phyloP scores from a whole-genome alignment of 352 stramenopile species.

The Globisporangium solare region DNA sequence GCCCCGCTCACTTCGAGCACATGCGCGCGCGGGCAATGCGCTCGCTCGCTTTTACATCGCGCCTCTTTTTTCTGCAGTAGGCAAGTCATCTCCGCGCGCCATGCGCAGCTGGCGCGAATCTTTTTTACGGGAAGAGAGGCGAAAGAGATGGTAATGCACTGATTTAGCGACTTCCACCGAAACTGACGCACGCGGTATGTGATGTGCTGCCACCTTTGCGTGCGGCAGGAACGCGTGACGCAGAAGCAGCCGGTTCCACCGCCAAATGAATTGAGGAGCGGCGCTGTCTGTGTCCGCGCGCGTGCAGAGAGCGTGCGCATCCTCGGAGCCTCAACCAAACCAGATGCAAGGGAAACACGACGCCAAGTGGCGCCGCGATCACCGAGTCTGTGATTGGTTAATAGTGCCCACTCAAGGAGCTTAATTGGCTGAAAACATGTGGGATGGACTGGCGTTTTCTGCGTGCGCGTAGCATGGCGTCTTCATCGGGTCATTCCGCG shows the following conservation, averaged over 20 bases:
- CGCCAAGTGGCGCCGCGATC: no score
- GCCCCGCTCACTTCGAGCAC: no score
- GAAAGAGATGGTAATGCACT: no score
- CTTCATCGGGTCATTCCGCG: constrained; percentile 12
- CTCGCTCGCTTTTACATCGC: no score
- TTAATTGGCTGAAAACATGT: not conserved
- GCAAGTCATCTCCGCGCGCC: no score
- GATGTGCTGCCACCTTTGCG: not conserved
- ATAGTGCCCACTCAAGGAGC: not conserved
- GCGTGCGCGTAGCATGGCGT: not conserved
- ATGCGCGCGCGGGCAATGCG: no score
- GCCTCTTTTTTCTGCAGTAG: no score
- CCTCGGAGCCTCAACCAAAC: not conserved
- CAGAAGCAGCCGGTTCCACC: constrained; percentile 9
- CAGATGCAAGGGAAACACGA: not conserved
- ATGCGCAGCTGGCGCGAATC: no score
- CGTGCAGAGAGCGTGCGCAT: constrained; percentile 1
- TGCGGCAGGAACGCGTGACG: not conserved
- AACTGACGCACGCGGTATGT: not conserved
- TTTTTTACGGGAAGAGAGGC: no score
- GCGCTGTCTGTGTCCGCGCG: not conserved
- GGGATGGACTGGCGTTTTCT: constrained; percentile 7
- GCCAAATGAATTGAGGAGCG: not conserved
- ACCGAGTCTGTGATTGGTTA: constrained; percentile 4
- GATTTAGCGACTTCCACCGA: no score